Base-by-base conservation (phyloP, 2,329 filamentous ascomycete genomes). In the Westerdykella sp. region DNA sequence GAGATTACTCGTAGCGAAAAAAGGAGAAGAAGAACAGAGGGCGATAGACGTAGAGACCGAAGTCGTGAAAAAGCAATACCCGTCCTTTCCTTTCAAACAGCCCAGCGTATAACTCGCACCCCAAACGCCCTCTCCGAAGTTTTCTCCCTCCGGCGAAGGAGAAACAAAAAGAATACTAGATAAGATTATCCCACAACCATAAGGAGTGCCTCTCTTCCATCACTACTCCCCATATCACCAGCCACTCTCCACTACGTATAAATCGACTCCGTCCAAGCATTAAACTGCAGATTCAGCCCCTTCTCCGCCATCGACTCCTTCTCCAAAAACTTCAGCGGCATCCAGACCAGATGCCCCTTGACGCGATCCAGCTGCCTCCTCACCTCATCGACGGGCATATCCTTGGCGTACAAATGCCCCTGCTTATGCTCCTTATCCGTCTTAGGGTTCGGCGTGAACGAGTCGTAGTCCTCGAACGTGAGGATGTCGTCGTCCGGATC, bases 401-500 rank as follows among this genome's bases (percentile, higher is more conserved):
- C 87, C 45, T 79, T 79, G 63, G 94, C 88, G 57, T 86, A 95
- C 46, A 97, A 75, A 67, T 97, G 93, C 0, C 93, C 91, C 3
- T 88, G 72, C 66, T 87, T 93, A 48, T 71, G 62, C 10, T 68
- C 39, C 50, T 85, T 77, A 4, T 83, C 79, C 39, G 79, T 78
- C 1, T 81, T 75, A 0, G 65, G 63, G 21, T 67, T 64, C 25
- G 69, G 63, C n/a, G 63, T 65, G 67, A 91, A 97, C 10, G 75
- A 74, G 56, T 95, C 83, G 62, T 97, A 97, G 50, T 96, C 88
- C 2, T 89, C 82, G 54, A 95, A 97, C 0, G 78, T 94, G 75
- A 84, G 87, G 63, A 96, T 87, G 58, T 85, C 76, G 58, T 96
- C 81, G 65, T 97, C 91, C 0, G 93, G 91, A 61, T 97, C 91